phyloP scores from a whole-genome alignment of 2,329 filamentous ascomycete species.

The Nothopassalora personata region DNA sequence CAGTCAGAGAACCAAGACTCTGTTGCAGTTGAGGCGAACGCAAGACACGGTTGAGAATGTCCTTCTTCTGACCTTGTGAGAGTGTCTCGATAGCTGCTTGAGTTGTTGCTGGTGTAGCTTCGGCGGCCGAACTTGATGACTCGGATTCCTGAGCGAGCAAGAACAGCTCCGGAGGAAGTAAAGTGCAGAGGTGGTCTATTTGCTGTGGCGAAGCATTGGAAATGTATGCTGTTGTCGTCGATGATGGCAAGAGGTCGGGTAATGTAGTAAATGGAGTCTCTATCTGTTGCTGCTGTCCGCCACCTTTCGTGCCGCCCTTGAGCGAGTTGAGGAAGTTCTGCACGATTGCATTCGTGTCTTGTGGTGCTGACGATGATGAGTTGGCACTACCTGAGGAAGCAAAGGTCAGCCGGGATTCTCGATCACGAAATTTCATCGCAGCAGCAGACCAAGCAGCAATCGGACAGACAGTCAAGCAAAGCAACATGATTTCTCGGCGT shows the following conservation, averaged over 20 bases:
- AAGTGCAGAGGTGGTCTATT: constrained; percentile 68
- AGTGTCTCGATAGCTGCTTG: constrained; percentile 69
- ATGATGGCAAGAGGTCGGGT: constrained; percentile 74
- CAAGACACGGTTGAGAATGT: constrained; percentile 73
- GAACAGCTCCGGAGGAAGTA: constrained; percentile 73
- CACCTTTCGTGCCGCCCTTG: constrained; percentile 48
- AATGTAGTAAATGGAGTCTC: constrained; percentile 74
- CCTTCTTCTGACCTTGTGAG: constrained; percentile 69
- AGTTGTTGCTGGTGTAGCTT: constrained; percentile 56
- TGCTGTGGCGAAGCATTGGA: constrained; percentile 59
- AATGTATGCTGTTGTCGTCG: constrained; percentile 72
- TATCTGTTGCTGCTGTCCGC: constrained; percentile 41
- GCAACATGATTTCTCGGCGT: constrained; percentile 14
- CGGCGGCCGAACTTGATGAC: constrained; percentile 54
- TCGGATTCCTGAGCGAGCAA: constrained; percentile 64
- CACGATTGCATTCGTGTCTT: constrained; percentile 70
- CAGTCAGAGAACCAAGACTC: constrained; percentile 75
- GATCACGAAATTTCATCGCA: not conserved
- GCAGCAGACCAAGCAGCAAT: constrained; percentile 4
- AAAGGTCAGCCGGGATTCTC: constrained; percentile 10
- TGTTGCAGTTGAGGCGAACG: constrained; percentile 88
- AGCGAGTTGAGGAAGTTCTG: constrained; percentile 86
- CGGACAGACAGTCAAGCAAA: constrained; percentile 3
- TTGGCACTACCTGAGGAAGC: constrained; percentile 16
- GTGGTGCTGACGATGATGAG: constrained; percentile 39